Conservation (phyloP, 116 monocot species). For the Zostera marina region DNA sequence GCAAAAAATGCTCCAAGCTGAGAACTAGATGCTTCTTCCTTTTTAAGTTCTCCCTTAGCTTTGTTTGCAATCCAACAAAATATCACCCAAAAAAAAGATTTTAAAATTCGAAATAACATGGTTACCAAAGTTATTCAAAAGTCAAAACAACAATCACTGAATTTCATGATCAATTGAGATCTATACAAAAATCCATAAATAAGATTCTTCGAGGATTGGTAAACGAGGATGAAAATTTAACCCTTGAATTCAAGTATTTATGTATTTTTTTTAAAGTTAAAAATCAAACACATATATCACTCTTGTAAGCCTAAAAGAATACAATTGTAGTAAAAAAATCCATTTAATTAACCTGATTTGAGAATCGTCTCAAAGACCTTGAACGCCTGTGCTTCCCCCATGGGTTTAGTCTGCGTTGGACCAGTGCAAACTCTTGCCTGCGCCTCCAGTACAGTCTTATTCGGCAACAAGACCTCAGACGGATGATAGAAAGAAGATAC, state of each 20-base stretch:
- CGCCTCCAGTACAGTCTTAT: conserved; percentile 69
- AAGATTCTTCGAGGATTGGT: neutral
- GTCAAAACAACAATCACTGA: neutral
- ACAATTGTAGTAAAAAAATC: neutral
- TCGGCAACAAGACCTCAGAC: conserved; percentile 37
- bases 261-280: no score
- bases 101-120: neutral
- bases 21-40: conserved; percentile 53
- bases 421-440: conserved; percentile 91
- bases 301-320: neutral
- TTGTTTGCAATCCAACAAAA: conserved; percentile 10
- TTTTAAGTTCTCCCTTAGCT: conserved; percentile 79
- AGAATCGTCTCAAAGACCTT: conserved; percentile 74
- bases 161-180: neutral
- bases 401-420: conserved; percentile 74
- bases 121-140: neutral
- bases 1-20: conserved; percentile 96
- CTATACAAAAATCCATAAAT: neutral
- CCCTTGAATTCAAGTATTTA: no score
- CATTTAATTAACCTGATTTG: conserved; percentile 50
- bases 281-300: no score
- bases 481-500: conserved; percentile 62
- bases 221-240: no score
- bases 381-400: conserved; percentile 66
- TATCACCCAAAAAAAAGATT: neutral